These are phyloP conservation scores for Rhizopogon roseolus DNA, from an alignment of 768 basidiomycete species.

Conservation along the genomic window DNA sequence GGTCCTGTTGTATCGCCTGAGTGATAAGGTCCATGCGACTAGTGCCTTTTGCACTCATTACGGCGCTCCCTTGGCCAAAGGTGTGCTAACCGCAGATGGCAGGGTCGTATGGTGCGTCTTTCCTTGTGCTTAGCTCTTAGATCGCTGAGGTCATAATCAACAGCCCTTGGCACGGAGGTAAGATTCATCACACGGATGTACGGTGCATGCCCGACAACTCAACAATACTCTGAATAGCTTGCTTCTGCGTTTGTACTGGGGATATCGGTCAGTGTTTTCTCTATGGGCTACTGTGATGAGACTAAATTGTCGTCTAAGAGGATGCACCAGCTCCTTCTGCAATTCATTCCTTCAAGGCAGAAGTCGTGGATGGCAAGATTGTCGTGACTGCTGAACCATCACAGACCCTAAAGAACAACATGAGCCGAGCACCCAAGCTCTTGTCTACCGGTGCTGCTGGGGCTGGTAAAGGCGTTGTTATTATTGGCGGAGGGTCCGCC, in stretches of 20 bases:
- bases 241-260: slow-evolving; percentile 82
- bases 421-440: slow-evolving; percentile 56
- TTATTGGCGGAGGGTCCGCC: slow-evolving; percentile 83
- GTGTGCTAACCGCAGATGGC: slow-evolving; percentile 74
- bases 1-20: slow-evolving; percentile 72
- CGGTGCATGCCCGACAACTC: neutral
- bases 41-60: slow-evolving; percentile 90
- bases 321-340: slow-evolving; percentile 84
- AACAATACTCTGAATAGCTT: slow-evolving; percentile 42
- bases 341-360: slow-evolving; percentile 72
- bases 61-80: slow-evolving; percentile 82
- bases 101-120: slow-evolving; percentile 67
- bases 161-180: slow-evolving; percentile 88
- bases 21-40: slow-evolving; percentile 72
- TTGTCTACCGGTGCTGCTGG: slow-evolving; percentile 40
- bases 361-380: slow-evolving; percentile 68
- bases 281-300: neutral
- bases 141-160: neutral
- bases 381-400: slow-evolving; percentile 66
- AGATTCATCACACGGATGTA: slow-evolving; percentile 2
- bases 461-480: slow-evolving; percentile 65
- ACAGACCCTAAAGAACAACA: slow-evolving; percentile 61
- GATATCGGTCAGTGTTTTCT: slow-evolving; percentile 58
- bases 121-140: neutral
- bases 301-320: slow-evolving; percentile 41